Evolutionary conservation across 2,329 filamentous ascomycete genomes (phyloP).

Genomic region (Lecanoromycetidae sp.): DNA sequence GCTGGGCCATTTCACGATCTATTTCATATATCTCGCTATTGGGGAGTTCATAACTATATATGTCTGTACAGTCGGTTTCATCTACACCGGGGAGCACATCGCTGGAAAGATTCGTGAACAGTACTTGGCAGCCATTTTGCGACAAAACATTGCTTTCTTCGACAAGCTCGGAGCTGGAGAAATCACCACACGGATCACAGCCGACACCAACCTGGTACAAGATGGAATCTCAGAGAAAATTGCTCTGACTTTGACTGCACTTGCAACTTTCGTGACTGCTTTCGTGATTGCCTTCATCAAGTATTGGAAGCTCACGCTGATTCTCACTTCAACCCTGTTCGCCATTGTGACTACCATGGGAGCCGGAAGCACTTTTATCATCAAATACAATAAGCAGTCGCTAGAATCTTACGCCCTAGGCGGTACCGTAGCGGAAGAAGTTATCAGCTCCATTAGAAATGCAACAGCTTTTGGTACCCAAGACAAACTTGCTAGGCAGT

Average conservation of each 20-base stretch:
- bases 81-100: constrained; percentile 73
- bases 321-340: constrained; percentile 69
- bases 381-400: constrained; percentile 68
- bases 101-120: constrained; percentile 66
- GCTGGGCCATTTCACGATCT: constrained; percentile 56
- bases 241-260: constrained; percentile 59
- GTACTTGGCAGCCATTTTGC: constrained; percentile 73
- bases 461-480: constrained; percentile 88
- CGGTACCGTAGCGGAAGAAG: constrained; percentile 84
- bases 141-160: constrained; percentile 84
- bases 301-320: constrained; percentile 87
- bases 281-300: constrained; percentile 85
- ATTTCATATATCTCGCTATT: constrained; percentile 76
- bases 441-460: constrained; percentile 85
- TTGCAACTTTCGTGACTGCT: constrained; percentile 74
- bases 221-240: constrained; percentile 90
- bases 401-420: constrained; percentile 71
- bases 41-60: constrained; percentile 69
- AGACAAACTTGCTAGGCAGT: constrained; percentile 76
- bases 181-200: constrained; percentile 86
- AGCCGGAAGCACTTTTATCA: constrained; percentile 57
- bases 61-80: constrained; percentile 74
- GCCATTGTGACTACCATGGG: constrained; percentile 71
- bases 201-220: constrained; percentile 86
- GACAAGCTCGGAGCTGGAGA: constrained; percentile 88